Base-by-base conservation (phyloP, 441 rosid genomes). In the Pelargonium hybrid region DNA sequence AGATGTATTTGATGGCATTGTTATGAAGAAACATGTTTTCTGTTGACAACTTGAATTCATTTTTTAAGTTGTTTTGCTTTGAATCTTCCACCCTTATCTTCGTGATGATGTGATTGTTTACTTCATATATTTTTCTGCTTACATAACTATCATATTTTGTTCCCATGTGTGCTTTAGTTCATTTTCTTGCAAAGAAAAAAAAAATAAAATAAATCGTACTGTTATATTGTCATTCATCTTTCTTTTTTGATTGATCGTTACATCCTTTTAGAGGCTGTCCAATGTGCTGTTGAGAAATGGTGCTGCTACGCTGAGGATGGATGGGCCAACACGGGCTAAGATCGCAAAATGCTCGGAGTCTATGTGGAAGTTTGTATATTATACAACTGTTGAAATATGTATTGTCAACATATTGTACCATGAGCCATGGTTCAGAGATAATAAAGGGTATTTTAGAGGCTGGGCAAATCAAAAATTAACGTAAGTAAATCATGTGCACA, bases 401-500 rank as follows among this genome's bases (percentile, higher is more conserved):
- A 71, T 89, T 78, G 86, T 94, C 76, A 79, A 74, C n/a, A 79
- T 84, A 70, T 48, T 77, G 56, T 89, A 71, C 56, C 25, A 82
- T 5, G 91, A 92, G 79, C 88, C 94, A 6, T 94, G 99, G 99
- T 82, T 86, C 71, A 79, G 68, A 69, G 87, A 92, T 80, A 73
- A 85, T 3, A 81, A 81, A 66, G 83, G 73, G 70, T 89, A 73
- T 80, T 90, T 91, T 65, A 63, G 67, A 65, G 97, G 83, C 78
- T 94, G 95, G 97, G 98, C 99, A 25, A 68, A 88, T 83, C 98
- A 92, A 78, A 94, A 92, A 75, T 67, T 92, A 66, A 87, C 77
- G 98, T 92, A 80, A 89, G 94, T 82, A n/a, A 54, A 73, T 69
- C 11, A 14, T 56, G 25, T 77, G 31, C 72, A 66, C 61, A 2